Conservation (phyloP, 192 early-diverging fungal genomes). For the Rhizophagus clarus region DNA sequence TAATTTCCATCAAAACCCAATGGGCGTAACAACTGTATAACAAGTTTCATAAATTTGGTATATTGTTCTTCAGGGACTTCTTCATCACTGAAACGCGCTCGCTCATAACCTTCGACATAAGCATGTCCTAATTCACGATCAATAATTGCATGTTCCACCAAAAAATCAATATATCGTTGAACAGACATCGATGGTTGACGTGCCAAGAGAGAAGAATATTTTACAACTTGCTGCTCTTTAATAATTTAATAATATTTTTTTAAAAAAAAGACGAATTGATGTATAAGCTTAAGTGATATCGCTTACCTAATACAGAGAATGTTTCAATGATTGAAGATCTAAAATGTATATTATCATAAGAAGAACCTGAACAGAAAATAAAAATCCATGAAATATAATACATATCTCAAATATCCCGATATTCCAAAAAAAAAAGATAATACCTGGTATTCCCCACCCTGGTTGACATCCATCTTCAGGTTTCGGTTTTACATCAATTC, state of each 20-base stretch:
- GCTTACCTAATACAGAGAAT: conserved; percentile 53
- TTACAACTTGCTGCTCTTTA: conserved; percentile 51
- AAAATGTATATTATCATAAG: conserved; percentile 53
- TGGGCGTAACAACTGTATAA: conserved; percentile 4
- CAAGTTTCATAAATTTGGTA: conserved; percentile 28
- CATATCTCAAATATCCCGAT: not conserved
- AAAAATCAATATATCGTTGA: conserved; percentile 54
- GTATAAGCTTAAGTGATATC: not conserved
- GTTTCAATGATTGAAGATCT: conserved; percentile 58
- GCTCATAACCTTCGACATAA: conserved; percentile 60
- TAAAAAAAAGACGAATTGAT: not conserved
- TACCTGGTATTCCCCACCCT: conserved; percentile 59
- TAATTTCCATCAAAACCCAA: not conserved
- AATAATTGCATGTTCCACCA: conserved; percentile 49
- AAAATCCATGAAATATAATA: not conserved
- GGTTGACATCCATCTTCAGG: conserved; percentile 48
- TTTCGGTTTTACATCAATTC: conserved; percentile 44
- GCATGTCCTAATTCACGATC: conserved; percentile 48
- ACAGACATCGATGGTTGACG: conserved; percentile 54
- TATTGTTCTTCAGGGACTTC: conserved; percentile 23
- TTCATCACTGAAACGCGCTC: conserved; percentile 50
- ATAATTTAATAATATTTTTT: not conserved
- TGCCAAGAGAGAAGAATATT: conserved; percentile 37
- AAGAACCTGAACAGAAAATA: conserved; percentile 18
- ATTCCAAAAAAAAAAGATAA: not conserved